Base-by-base conservation (phyloP, 768 basidiomycete genomes). In the Leccinellum luteum region DNA sequence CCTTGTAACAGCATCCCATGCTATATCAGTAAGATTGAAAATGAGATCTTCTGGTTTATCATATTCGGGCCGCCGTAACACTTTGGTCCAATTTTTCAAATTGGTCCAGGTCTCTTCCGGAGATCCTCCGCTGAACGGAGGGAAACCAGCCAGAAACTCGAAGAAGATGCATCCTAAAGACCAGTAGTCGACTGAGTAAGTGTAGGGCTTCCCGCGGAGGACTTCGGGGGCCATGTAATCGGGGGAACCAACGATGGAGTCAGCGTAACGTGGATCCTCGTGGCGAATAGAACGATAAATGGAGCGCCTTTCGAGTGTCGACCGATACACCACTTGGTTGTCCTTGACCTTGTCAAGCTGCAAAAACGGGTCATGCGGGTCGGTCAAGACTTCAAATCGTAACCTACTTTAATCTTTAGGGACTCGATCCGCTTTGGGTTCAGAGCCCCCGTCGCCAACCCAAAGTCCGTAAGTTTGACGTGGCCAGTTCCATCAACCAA, bases 81-180 rank as follows among this genome's bases (percentile, higher is more conserved):
- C 93, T 60, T 90, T 90, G 17, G 87, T 85, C 97, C 97, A 99
- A 71, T 98, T 98, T 75, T 98, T 98, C 60, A 99, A 76, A 74
- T 98, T 98, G 15, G 93, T 93, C 97, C 97, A 99, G 0, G 97
- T 99, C 74, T 99, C 97, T 63, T 99, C 94, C 0, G 94, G 90
- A 0, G 90, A 94, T 41, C 89, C 85, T 17, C 97, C 97, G 48
- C 92, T 97, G 77, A 99, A 99, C 2, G 97, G 97, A 13, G 97
- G 97, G 76, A 97, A 99, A 27, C 97, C 96, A 1, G 93, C 90
- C 15, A 96, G 78, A 72, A 96, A 95, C 76, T 99, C 97, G 75
- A 98, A 99, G 25, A 99, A 77, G 65, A 99, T 98, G 73, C 97
- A 98, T 6, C 97, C 97, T 8, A 99, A 82, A 1, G 94, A 96